Percentiles rank a stretch among this genome's conserved stretches.
These are phyloP conservation scores for Trametes punicea DNA, from an alignment of 768 basidiomycete genomes.

Conservation along the genomic window DNA sequence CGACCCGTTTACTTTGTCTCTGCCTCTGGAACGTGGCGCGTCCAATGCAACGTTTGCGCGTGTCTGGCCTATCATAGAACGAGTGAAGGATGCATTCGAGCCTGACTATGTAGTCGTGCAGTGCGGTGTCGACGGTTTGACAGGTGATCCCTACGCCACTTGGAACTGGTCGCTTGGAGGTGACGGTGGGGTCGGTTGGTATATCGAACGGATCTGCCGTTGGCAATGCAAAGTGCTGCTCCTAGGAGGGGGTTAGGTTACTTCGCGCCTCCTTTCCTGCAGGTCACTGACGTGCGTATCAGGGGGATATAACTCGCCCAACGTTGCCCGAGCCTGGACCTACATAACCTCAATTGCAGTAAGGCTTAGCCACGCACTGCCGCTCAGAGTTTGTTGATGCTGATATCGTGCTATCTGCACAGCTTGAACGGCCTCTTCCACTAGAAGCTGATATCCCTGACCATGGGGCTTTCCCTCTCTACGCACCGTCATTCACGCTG, in stretches of 20 bases:
- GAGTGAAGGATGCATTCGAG: conserved; percentile 53
- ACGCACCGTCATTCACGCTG: conserved; percentile 78
- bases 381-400: not conserved
- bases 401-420: not conserved
- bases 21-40: conserved; percentile 76
- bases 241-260: conserved; percentile 67
- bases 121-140: conserved; percentile 84
- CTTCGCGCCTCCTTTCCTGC: not conserved
- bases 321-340: conserved; percentile 85
- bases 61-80: conserved; percentile 65
- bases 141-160: conserved; percentile 74
- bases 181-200: conserved; percentile 66
- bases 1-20: conserved; percentile 70
- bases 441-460: conserved; percentile 72
- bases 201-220: conserved; percentile 46
- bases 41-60: conserved; percentile 57
- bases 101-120: conserved; percentile 84
- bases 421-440: conserved; percentile 56
- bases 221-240: conserved; percentile 65
- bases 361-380: conserved; percentile 29
- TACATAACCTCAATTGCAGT: conserved; percentile 76
- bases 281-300: not conserved
- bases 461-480: conserved; percentile 66
- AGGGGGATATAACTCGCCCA: conserved; percentile 84
- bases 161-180: conserved; percentile 68